Percentiles rank a stretch among this genome's conserved stretches.
These are phyloP conservation scores for Cetraspora pellucida DNA, from an alignment of 192 early-diverging fungal species.

Conservation along the genomic window DNA sequence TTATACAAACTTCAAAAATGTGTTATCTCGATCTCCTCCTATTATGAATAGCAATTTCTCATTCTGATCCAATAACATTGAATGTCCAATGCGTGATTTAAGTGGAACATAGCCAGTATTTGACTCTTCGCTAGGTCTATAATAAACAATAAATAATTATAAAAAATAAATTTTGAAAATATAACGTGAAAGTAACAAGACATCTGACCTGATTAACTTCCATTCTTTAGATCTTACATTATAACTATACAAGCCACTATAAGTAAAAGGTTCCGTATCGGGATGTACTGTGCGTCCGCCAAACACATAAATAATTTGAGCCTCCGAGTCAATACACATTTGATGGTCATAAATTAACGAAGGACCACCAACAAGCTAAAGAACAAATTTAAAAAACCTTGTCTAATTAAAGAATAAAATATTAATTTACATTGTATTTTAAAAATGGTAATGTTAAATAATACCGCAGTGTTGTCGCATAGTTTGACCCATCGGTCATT, in stretches of 20 bases:
- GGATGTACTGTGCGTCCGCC: constrained; percentile 77
- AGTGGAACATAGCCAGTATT: constrained; percentile 56
- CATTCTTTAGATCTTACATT: constrained; percentile 68
- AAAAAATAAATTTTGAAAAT: constrained; percentile 4
- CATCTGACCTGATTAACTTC: constrained; percentile 73
- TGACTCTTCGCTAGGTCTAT: neutral
- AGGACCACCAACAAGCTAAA: constrained; percentile 78
- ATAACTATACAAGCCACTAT: constrained; percentile 89
- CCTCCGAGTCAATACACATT: constrained; percentile 81
- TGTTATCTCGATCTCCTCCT: constrained; percentile 85
- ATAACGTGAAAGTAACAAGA: neutral
- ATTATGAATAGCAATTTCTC: constrained; percentile 73
- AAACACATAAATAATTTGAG: constrained; percentile 82
- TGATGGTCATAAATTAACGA: constrained; percentile 91
- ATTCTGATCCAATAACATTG: constrained; percentile 78
- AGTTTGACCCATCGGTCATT: constrained; percentile 70
- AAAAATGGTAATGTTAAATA: no score
- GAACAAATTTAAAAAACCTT: neutral
- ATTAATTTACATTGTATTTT: neutral
- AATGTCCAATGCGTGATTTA: constrained; percentile 87
- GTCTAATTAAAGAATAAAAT: neutral
- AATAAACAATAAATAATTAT: constrained; percentile 33
- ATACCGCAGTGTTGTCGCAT: constrained; percentile 74
- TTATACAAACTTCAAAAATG: constrained; percentile 55
- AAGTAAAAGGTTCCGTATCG: constrained; percentile 69